Evolutionary conservation across 2,329 filamentous ascomycete species (phyloP).

Genomic region (Claviceps maximensis): DNA sequence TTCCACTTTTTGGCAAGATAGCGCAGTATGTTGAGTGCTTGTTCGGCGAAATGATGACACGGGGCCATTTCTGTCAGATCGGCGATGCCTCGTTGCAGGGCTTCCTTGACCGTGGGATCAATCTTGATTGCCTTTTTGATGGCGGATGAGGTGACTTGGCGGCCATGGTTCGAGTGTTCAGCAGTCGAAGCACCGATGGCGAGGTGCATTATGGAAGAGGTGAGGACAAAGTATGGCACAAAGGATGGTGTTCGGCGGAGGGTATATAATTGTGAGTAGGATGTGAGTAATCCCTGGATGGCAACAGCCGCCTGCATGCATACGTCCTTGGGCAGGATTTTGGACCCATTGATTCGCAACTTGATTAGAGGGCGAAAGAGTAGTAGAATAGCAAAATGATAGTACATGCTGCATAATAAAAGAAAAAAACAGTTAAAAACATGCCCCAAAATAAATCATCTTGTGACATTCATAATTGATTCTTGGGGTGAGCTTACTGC

Average conservation of each 20-base stretch:
- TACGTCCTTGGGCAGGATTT: slow-evolving; percentile 49
- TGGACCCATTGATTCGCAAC: slow-evolving; percentile 47
- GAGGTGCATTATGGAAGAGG: slow-evolving; percentile 47
- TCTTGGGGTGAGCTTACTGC: slow-evolving; percentile 40
- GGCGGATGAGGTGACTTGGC: slow-evolving; percentile 8
- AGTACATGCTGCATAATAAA: slow-evolving; percentile 44
- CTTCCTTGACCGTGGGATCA: slow-evolving; percentile 27
- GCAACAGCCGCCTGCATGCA: slow-evolving; percentile 50
- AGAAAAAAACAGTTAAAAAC: no score
- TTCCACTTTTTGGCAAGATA: slow-evolving; percentile 47
- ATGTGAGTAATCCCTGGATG: slow-evolving; percentile 41
- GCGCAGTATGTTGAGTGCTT: slow-evolving; percentile 45
- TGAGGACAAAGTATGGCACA: slow-evolving; percentile 49
- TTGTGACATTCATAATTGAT: neutral
- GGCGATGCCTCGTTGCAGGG: slow-evolving; percentile 40
- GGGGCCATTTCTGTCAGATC: slow-evolving; percentile 48
- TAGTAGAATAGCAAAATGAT: slow-evolving; percentile 57
- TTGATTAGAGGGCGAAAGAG: slow-evolving; percentile 63
- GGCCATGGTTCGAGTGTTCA: slow-evolving; percentile 6
- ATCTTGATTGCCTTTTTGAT: slow-evolving; percentile 21
- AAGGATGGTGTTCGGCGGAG: slow-evolving; percentile 46
- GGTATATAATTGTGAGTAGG: slow-evolving; percentile 46
- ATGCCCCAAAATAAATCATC: neutral
- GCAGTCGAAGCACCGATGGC: slow-evolving; percentile 32
- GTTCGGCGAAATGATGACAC: slow-evolving; percentile 47